Conservation (phyloP, 108 stramenopile genomes). For the Skeletonema marinoi region DNA sequence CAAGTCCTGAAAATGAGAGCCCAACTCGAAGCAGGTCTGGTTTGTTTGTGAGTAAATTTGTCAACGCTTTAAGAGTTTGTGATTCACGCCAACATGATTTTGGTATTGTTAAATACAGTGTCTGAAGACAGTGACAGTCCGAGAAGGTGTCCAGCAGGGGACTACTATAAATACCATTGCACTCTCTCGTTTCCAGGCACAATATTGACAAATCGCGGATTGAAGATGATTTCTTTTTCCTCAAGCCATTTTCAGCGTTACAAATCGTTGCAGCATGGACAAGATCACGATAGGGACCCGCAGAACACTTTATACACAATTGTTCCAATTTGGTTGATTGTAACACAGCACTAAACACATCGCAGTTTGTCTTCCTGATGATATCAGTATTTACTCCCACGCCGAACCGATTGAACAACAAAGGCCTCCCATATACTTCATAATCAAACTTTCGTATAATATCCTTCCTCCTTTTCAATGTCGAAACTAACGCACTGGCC, state of each 20-base stretch:
- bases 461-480: neutral
- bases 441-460: neutral
- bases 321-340: neutral
- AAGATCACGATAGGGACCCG: neutral
- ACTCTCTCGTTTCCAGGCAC: neutral
- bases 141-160: neutral
- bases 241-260: too few relatives aligned
- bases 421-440: neutral
- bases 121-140: neutral
- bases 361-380: neutral
- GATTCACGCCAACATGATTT: neutral
- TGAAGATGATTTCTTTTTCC: neutral
- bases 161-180: neutral
- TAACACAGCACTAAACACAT: neutral
- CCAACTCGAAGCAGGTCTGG: neutral
- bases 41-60: neutral
- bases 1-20: neutral
- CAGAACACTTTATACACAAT: neutral
- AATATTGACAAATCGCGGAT: neutral
- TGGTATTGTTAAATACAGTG: neutral
- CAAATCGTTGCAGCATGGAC: neutral
- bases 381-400: neutral
- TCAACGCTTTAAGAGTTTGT: neutral
- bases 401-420: neutral
- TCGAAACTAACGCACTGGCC: neutral